phyloP scores from a whole-genome alignment of 2,329 filamentous ascomycete species.

The Talaromyces sp. region DNA sequence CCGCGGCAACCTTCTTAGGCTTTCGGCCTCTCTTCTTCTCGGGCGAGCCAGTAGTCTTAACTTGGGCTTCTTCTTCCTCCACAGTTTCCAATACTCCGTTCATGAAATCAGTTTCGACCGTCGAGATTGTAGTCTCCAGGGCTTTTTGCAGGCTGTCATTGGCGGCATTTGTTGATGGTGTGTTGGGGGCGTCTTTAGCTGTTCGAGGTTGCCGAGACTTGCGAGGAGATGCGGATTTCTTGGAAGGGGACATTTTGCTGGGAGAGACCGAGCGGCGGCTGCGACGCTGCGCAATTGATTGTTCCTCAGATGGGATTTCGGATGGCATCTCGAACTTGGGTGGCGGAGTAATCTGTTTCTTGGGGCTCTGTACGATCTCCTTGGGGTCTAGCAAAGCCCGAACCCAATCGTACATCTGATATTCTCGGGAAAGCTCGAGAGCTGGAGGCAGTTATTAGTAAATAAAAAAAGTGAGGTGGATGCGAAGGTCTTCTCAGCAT shows the following conservation, averaged over 20 bases:
- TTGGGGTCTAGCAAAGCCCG: constrained; percentile 87
- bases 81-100: constrained; percentile 19
- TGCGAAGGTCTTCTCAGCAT: constrained; percentile 26
- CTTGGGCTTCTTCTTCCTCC: constrained; percentile 34
- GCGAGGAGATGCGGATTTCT: constrained; percentile 55
- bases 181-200: constrained; percentile 50
- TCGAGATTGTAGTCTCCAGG: constrained; percentile 47
- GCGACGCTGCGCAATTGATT: constrained; percentile 44
- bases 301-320: constrained; percentile 57
- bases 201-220: constrained; percentile 56
- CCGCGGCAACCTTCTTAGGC: constrained; percentile 24
- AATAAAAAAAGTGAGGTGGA: background rate
- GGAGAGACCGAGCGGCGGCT: constrained; percentile 63
- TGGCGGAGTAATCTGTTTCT: constrained; percentile 77
- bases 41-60: constrained; percentile 19
- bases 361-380: constrained; percentile 69
- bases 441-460: constrained; percentile 56
- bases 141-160: constrained; percentile 53
- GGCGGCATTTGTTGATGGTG: constrained; percentile 52
- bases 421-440: constrained; percentile 81
- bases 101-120: constrained; percentile 27
- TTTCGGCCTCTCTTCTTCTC: constrained; percentile 25
- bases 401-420: constrained; percentile 84
- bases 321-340: constrained; percentile 71
- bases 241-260: constrained; percentile 56